phyloP scores from a whole-genome alignment of 768 basidiomycete genomes.

The Floccularia luteovirens region DNA sequence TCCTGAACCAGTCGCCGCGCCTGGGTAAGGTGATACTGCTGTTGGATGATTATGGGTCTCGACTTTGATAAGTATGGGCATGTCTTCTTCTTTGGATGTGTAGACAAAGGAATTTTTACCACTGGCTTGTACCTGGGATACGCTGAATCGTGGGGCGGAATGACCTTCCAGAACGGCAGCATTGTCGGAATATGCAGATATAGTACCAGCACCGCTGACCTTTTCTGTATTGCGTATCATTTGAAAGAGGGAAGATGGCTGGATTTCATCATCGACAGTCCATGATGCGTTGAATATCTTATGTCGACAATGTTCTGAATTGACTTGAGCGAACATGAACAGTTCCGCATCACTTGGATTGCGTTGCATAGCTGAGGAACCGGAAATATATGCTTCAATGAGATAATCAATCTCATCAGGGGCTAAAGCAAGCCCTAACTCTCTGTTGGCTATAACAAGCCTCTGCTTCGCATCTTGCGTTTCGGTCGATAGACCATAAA shows the following conservation, averaged over 20 bases:
- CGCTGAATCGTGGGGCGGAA: conserved; percentile 66
- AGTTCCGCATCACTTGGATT: conserved; percentile 96
- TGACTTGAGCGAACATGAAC: conserved; percentile 99
- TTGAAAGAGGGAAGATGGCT: conserved; percentile 77
- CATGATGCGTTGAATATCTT: conserved; percentile 99
- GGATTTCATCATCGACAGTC: conserved; percentile 69
- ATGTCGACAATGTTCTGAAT: conserved; percentile 99
- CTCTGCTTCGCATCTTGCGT: conserved; percentile 44
- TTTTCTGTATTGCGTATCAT: conserved; percentile 98
- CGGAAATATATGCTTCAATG: conserved; percentile 80
- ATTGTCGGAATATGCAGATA: conserved; percentile 97
- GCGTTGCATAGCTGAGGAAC: conserved; percentile 55
- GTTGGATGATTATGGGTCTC: conserved; percentile 99
- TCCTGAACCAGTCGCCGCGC: conserved; percentile 97
- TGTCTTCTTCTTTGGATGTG: conserved; percentile 50
- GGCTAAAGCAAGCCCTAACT: conserved; percentile 86
- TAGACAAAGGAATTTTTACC: conserved; percentile 38
- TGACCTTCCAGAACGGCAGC: conserved; percentile 89
- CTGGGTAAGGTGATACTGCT: conserved; percentile 95
- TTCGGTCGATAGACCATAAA: conserved; percentile 24
- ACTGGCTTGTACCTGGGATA: conserved; percentile 20
- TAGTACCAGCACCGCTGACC: conserved; percentile 65
- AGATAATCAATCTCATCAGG: conserved; percentile 89
- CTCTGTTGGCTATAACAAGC: conserved; percentile 71
- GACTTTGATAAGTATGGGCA: conserved; percentile 92